These are phyloP conservation scores for Penicillium sp. DNA, from an alignment of 2,329 filamentous ascomycete species.

Conservation along the genomic window DNA sequence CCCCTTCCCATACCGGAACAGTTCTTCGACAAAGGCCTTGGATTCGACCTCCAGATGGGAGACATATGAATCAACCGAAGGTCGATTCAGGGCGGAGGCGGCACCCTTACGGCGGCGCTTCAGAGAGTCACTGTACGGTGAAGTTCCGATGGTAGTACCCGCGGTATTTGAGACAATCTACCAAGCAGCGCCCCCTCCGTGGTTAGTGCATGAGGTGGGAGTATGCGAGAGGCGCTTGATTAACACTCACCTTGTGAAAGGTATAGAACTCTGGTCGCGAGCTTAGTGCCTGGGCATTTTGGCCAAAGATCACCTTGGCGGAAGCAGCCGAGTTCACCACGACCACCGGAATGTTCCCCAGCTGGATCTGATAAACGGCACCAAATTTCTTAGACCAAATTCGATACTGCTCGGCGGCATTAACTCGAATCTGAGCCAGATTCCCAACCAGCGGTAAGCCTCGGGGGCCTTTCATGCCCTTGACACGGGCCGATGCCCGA, in stretches of 20 bases:
- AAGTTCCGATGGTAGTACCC: constrained; percentile 68
- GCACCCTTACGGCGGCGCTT: constrained; percentile 66
- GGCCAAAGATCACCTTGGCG: constrained; percentile 53
- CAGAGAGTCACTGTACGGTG: constrained; percentile 65
- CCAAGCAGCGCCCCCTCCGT: background rate
- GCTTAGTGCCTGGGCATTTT: constrained; percentile 56
- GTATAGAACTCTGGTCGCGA: constrained; percentile 61
- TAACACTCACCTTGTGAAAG: constrained; percentile 54
- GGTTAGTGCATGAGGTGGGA: background rate
- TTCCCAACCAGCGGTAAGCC: constrained; percentile 59
- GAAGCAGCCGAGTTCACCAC: constrained; percentile 58
- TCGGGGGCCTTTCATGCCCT: constrained; percentile 50
- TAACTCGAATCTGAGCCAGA: constrained; percentile 55
- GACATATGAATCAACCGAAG: constrained; percentile 63
- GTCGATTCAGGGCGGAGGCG: constrained; percentile 65
- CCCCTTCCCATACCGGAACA: constrained; percentile 57
- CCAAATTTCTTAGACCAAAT: constrained; percentile 54
- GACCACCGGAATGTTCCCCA: constrained; percentile 59
- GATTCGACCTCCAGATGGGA: constrained; percentile 64
- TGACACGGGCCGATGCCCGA: constrained; percentile 47
- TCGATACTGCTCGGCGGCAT: constrained; percentile 60
- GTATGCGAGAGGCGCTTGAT: background rate
- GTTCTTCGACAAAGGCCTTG: constrained; percentile 63
- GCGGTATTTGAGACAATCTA: constrained; percentile 65
- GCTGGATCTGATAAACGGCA: constrained; percentile 57